These are phyloP conservation scores for Odontarrhena argentea DNA, from an alignment of 345 rosid genomes.

Conservation along the genomic window DNA sequence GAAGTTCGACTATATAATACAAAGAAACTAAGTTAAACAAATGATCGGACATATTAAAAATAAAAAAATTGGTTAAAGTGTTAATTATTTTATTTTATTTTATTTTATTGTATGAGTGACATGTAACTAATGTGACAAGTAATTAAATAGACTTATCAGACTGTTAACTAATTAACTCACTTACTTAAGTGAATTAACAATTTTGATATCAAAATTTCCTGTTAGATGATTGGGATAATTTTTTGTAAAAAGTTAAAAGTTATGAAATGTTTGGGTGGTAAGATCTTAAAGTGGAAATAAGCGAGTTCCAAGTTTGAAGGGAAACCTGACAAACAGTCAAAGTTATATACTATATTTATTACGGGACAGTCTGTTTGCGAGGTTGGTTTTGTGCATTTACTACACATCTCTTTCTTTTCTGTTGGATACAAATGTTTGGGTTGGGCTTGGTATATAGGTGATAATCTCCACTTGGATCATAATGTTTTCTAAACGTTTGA, in stretches of 20 bases:
- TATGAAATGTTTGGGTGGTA: slow-evolving; percentile 11
- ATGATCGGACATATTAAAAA: not conserved
- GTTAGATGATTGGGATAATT: not conserved
- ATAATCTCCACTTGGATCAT: too few relatives aligned
- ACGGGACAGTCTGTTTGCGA: too few relatives aligned
- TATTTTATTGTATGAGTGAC: not conserved
- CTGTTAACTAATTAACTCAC: not conserved
- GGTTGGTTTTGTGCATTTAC: slow-evolving; percentile 38
- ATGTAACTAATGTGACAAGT: not conserved
- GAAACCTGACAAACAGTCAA: slow-evolving; percentile 32
- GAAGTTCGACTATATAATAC: not conserved
- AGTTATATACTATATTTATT: too few relatives aligned
- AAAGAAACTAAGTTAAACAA: not conserved
- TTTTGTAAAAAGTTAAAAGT: not conserved
- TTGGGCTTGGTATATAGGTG: too few relatives aligned
- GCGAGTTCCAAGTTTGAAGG: slow-evolving; percentile 29
- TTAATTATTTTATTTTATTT: not conserved
- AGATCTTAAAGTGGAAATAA: slow-evolving; percentile 32
- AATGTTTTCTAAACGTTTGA: too few relatives aligned
- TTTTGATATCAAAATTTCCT: not conserved
- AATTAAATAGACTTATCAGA: slow-evolving; percentile 15
- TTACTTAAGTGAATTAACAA: not conserved
- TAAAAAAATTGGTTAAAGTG: not conserved
- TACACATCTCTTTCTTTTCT: not conserved
- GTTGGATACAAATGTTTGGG: not conserved